Evolutionary conservation across 176 grass and related monocot species (phyloP), one percentile per base, ranked within the genome.

Genomic region (Hyparrhenia diplandra): DNA sequence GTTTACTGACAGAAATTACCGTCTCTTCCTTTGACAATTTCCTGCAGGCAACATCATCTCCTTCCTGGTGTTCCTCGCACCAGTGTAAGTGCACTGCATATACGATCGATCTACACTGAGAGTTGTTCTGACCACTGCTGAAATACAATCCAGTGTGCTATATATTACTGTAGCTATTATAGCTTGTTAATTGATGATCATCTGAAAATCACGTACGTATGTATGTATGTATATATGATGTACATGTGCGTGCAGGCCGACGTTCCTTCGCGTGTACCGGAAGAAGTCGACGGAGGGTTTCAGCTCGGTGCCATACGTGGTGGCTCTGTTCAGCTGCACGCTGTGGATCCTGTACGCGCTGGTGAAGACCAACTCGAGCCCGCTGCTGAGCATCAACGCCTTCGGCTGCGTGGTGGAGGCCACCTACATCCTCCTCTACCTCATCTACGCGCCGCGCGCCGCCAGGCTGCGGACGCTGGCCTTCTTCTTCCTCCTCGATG

Each of bases 341-440:
- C 88, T 98, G 36, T 98, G 95, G 95, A 94, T 98, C 64, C 80
- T 92, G 16, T 98, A 94, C 69, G 92, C 88, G 39, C 25, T 93
- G 21, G 85, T 94, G 2, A 98, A 98, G 84, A 88, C 88, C 47
- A 80, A 91, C 79, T 84, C 88, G 6, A 55, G 77, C 59, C 95
- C 91, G 49, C 88, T 98, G 36, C 91, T 98, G 25, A 92, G 86
- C 65, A 94, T 94, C 73, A 98, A 94, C 87, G 77, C 86, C 13
- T 71, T 92, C 54, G 95, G 95, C 68, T 94, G 92, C 66, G 81
- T 84, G 37, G 84, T 98, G 34, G 92, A 98, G 86, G 9, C 21
- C 17, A 61, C 80, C 57, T 97, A 97, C 91, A 92, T 94, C 79
- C 1, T 67, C 76, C 52, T 90, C 47, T 97, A 92, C 82, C 84